Evolutionary conservation across 2,329 filamentous ascomycete genomes (phyloP), one percentile per base, ranked within the genome.

Genomic region (Onygenales sp.): DNA sequence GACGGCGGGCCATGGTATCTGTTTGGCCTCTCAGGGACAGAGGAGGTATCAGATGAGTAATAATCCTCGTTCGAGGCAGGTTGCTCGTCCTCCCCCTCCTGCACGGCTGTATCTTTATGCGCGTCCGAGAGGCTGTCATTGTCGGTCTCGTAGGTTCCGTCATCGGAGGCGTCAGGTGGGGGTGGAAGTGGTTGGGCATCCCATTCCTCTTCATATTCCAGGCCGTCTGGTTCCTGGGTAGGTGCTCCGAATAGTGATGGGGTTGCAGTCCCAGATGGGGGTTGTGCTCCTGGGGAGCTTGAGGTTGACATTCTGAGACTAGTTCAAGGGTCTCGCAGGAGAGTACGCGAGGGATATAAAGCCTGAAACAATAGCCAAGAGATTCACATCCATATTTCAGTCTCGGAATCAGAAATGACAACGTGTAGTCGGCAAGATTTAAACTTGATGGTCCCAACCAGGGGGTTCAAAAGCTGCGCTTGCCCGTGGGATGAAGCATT

Each of bases 1-100:
- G 78, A 79, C 13, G 78, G 69, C 1, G 78, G 70, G 1, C 89
- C 88, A n/a, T 67, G 74, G 77, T 86, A 94, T 56, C 82, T 83
- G 64, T 93, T 93, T 44, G 49, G 42, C 42, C 58, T 54, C 39
- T 54, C 37, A 42, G 51, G 32, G 10, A 8, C 6, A 37, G 37
- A 40, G n/a, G 49, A 40, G 13, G 46, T 49, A n/a, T 53, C 42
- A 17, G 49, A 53, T 9, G 49, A 52, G 36, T 46, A 51, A n/a
- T 52, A 49, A 27, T 32, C 27, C 6, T 31, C 46, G 11, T 48
- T 42, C 27, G 5, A 3, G 3, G 2, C 21, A 49, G 17, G 6
- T 14, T 52, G 43, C 10, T 49, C 44, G 32, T 53, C 42, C 36
- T 55, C 21, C 21, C 21, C 54, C 32, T 54, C 48, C 34, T 45